Conservation (phyloP, 2,329 filamentous ascomycete genomes). For the Colletotrichum sp. region DNA sequence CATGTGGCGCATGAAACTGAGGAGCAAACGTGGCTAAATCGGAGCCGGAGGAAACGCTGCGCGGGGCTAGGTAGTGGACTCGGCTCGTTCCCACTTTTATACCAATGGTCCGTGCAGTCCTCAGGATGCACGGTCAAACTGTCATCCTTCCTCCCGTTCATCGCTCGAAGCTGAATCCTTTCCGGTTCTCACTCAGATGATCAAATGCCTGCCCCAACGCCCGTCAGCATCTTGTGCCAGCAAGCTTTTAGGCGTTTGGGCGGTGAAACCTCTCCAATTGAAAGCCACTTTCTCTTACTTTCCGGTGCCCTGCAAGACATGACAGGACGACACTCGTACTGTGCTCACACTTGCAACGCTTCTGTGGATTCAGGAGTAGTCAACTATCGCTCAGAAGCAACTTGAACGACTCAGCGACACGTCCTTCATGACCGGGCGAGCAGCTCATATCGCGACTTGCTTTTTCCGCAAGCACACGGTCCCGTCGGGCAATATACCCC, state of each 20-base stretch:
- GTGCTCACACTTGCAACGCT: not conserved
- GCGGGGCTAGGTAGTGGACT: not conserved
- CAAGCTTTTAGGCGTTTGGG: not conserved
- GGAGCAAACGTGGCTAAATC: conserved; percentile 30
- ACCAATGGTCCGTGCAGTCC: not conserved
- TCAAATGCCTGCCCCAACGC: not conserved
- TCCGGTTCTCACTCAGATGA: not conserved
- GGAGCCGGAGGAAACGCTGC: not conserved
- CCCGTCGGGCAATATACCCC: not conserved
- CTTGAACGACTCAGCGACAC: not conserved
- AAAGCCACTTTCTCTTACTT: not conserved
- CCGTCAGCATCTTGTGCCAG: not conserved
- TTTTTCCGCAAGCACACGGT: not conserved
- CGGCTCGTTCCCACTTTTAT: not conserved
- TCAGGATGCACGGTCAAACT: not conserved
- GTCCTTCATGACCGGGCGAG: not conserved
- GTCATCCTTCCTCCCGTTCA: not conserved
- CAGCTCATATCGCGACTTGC: not conserved
- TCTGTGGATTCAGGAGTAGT: not conserved
- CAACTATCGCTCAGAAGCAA: not conserved
- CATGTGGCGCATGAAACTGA: conserved; percentile 42
- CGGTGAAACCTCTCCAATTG: not conserved
- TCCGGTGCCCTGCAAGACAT: not conserved
- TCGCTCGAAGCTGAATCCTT: not conserved
- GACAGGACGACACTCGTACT: not conserved